Evolutionary conservation across 257 asterid genomes (phyloP), one percentile per base, ranked within the genome.

Genomic region (Scutellaria barbata): DNA sequence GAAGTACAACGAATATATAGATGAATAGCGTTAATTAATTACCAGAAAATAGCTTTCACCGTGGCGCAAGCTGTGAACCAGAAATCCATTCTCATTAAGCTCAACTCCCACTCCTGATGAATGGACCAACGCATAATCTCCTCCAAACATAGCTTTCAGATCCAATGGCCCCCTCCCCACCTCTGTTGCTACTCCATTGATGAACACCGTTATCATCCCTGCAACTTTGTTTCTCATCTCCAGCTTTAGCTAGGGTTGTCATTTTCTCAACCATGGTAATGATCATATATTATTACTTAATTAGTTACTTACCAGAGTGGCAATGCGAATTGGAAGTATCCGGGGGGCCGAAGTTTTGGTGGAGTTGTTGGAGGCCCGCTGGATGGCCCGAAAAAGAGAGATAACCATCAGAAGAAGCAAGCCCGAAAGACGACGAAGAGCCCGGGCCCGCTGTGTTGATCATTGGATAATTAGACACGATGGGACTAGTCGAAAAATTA

Each of bases 1-100:
- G n/a, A 30, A 30, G 4, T n/a, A n/a, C n/a, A 30, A 5, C 2
- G 25, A 22, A 22, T 22, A 30, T 30, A 30, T 22, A 30, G 35
- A 1, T 14, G 2, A 43, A 35, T 30, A 4, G 16, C n/a, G n/a
- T n/a, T n/a, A n/a, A n/a, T n/a, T n/a, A n/a, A 25, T 79, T 78
- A 90, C 96, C 96, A 88, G 90, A 80, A 85, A 88, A 77, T 90
- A 90, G 87, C 81, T 85, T 78, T 90, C 90, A n/a, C 95, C 95
- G 61, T 83, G 91, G 67, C 82, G 88, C 86, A 90, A 86, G 46
- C 75, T 72, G 69, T 89, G 89, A 64, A 81, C 46, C 41, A 85
- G 73, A 69, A 81, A 81, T 18, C 96, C 96, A 68, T 73, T 80
- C n/a, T 88, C 85, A 63, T 88, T 84, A 10, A 82, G 83, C 9